A percentile compares a stretch with the other conserved stretches of the same genome.
These are phyloP conservation scores for Cladosporium sp. DNA, from an alignment of 2,329 filamentous ascomycete genomes.

Conservation along the genomic window DNA sequence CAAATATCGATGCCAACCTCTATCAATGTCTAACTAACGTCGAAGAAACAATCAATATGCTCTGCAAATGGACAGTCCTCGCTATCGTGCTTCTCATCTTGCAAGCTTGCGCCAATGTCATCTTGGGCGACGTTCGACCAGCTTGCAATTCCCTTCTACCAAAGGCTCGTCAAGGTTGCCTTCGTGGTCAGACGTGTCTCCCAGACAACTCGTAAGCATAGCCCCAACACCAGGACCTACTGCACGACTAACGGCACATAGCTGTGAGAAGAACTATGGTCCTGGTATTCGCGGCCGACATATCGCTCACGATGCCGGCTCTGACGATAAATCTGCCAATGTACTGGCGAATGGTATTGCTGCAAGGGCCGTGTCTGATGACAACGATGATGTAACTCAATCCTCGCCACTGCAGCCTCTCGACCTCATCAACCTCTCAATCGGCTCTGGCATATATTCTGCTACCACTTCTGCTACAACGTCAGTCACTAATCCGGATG, in stretches of 20 bases:
- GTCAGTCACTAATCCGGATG: background rate
- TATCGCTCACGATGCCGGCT: background rate
- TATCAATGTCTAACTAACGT: background rate
- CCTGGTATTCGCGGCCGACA: background rate
- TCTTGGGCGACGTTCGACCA: constrained; percentile 51
- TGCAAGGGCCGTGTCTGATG: background rate
- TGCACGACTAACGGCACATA: background rate
- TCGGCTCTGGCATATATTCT: background rate
- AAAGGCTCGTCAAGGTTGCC: constrained; percentile 34
- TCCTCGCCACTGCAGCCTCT: background rate
- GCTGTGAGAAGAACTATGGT: background rate
- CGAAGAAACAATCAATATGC: background rate
- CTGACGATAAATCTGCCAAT: background rate
- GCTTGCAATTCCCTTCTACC: constrained; percentile 41
- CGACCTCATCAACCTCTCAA: background rate
- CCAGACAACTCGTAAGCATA: constrained; percentile 38
- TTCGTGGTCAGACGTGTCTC: constrained; percentile 43
- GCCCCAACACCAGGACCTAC: background rate
- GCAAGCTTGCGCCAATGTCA: constrained; percentile 48
- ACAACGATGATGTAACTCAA: background rate
- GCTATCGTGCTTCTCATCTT: background rate
- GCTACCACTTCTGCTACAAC: background rate
- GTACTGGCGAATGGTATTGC: background rate
- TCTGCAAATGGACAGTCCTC: background rate
- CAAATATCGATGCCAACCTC: background rate